phyloP scores from a whole-genome alignment of 805 yeast genomes.

The Wickerhamiella kazuoi region DNA sequence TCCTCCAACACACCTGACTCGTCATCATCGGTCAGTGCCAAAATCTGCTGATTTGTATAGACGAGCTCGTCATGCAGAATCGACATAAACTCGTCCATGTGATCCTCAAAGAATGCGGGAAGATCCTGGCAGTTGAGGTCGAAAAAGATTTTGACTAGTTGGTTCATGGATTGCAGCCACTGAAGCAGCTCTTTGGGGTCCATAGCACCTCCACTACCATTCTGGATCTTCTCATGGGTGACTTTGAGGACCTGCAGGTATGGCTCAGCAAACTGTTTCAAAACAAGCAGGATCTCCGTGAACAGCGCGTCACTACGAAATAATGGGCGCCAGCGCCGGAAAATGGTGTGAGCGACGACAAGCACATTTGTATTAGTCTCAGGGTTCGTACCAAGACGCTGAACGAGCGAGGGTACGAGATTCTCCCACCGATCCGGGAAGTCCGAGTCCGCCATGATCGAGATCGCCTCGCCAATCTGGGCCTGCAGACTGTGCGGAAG shows the following conservation, averaged over 20 bases:
- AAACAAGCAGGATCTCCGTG: slow-evolving; percentile 69
- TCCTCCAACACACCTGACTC: slow-evolving; percentile 52
- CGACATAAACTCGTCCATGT: slow-evolving; percentile 57
- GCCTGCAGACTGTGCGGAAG: slow-evolving; percentile 57
- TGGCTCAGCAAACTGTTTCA: slow-evolving; percentile 67
- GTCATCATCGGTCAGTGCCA: slow-evolving; percentile 40
- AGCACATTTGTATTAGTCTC: slow-evolving; percentile 64
- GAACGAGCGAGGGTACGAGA: slow-evolving; percentile 40
- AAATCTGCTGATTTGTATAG: slow-evolving; percentile 38
- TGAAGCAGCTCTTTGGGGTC: slow-evolving; percentile 29
- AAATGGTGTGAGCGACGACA: slow-evolving; percentile 85
- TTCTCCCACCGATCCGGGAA: slow-evolving; percentile 83
- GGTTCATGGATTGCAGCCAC: slow-evolving; percentile 25
- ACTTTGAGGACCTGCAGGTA: slow-evolving; percentile 46
- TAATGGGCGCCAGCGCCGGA: slow-evolving; percentile 91
- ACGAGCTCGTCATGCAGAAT: slow-evolving; percentile 65
- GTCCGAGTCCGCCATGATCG: slow-evolving; percentile 87
- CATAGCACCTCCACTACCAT: slow-evolving; percentile 22
- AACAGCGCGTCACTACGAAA: slow-evolving; percentile 82
- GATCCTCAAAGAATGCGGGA: slow-evolving; percentile 94
- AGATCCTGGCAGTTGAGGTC: slow-evolving; percentile 96
- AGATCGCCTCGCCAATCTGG: slow-evolving; percentile 90
- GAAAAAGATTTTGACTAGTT: slow-evolving; percentile 66
- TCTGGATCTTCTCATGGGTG: slow-evolving; percentile 48
- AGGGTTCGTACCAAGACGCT: slow-evolving; percentile 35